phyloP scores from a whole-genome alignment of 805 yeast genomes.

The Monosporozyma servazzii region DNA sequence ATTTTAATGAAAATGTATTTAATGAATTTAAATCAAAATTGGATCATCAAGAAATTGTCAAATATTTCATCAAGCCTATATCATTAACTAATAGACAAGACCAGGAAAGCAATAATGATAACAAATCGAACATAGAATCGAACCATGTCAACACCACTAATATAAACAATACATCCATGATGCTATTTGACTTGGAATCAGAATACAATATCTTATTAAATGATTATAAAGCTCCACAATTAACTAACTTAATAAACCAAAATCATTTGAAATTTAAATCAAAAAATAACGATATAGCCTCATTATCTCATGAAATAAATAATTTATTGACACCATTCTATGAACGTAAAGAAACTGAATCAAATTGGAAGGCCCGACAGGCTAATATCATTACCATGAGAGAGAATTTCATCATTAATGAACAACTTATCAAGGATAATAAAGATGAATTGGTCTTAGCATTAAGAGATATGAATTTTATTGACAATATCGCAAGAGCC shows the following conservation, averaged over 20 bases:
- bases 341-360: conserved; percentile 70
- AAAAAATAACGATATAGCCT: conserved; percentile 6
- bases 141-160: too few species aligned
- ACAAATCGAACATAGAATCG: background rate
- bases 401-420: conserved; percentile 40
- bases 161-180: background rate
- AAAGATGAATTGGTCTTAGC: conserved; percentile 31
- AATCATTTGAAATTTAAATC: conserved; percentile 1
- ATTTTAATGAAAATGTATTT: conserved; percentile 6
- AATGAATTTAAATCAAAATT: conserved; percentile 2
- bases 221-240: conserved; percentile 11
- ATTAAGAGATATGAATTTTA: conserved; percentile 33
- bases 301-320: conserved; percentile 23
- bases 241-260: conserved; percentile 4
- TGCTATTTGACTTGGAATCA: conserved; percentile 13
- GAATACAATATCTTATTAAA: conserved; percentile 17
- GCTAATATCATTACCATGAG: conserved; percentile 48
- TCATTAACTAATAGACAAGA: background rate
- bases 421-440: conserved; percentile 37
- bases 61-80: background rate
- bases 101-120: background rate
- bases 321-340: conserved; percentile 37
- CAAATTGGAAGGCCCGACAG: conserved; percentile 76
- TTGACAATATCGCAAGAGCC: conserved; percentile 58
- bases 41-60: background rate